Percentiles rank a stretch among this genome's conserved stretches.
phyloP scores from a whole-genome alignment of 495 filamentous ascomycete genomes.

The Tuber aestivum region DNA sequence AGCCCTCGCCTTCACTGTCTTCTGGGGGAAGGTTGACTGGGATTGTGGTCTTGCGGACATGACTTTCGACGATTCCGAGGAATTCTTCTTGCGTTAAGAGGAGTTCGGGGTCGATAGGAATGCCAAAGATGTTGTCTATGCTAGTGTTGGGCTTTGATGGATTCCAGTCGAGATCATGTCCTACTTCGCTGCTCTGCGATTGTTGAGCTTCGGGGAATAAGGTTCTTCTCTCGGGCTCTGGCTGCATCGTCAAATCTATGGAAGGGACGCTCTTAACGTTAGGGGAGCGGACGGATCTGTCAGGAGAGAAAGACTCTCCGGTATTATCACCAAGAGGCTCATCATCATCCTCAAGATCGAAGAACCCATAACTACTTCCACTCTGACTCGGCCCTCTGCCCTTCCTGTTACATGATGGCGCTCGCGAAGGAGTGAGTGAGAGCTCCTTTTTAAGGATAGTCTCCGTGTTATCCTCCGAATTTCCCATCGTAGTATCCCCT shows the following conservation, averaged over 20 bases:
- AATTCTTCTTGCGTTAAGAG: slow-evolving; percentile 21
- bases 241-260: neutral
- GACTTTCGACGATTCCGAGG: slow-evolving; percentile 21
- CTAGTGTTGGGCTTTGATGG: neutral
- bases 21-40: slow-evolving; percentile 34
- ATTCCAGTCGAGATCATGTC: neutral
- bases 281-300: neutral
- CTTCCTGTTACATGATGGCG: slow-evolving; percentile 3
- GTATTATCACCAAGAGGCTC: neutral
- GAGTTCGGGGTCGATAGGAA: slow-evolving; percentile 39
- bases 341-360: slow-evolving; percentile 20
- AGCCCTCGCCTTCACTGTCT: slow-evolving; percentile 18
- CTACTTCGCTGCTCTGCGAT: neutral
- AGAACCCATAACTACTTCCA: slow-evolving; percentile 22
- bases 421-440: slow-evolving; percentile 15
- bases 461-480: slow-evolving; percentile 10
- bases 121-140: slow-evolving; percentile 1
- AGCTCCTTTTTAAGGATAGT: slow-evolving; percentile 5
- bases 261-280: neutral
- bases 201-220: slow-evolving; percentile 12
- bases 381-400: slow-evolving; percentile 13
- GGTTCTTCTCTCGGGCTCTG: slow-evolving; percentile 9
- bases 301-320: neutral
- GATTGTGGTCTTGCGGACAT: slow-evolving; percentile 16
- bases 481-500: slow-evolving; percentile 12